phyloP scores from a whole-genome alignment of 1,284 basidiomycete genomes.

The Acaromyces ingoldii region DNA sequence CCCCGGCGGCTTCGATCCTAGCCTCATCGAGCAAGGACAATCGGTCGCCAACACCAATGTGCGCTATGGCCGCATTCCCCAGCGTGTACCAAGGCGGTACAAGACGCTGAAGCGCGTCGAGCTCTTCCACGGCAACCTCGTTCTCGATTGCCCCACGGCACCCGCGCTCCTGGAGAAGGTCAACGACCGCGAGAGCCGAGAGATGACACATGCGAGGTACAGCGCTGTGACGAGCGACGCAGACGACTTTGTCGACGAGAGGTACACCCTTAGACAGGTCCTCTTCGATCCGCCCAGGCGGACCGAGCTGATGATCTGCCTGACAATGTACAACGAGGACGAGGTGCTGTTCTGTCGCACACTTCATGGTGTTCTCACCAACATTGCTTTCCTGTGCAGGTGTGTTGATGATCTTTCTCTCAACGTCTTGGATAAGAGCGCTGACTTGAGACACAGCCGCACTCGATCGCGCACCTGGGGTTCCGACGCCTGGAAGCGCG shows the following conservation, averaged over 20 bases:
- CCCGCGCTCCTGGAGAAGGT: constrained; percentile 30
- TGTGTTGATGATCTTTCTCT: no score
- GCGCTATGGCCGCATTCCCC: constrained; percentile 41
- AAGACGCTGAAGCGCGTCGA: constrained; percentile 46
- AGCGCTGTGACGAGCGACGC: constrained; percentile 35
- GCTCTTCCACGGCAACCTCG: constrained; percentile 47
- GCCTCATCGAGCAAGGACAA: constrained; percentile 28
- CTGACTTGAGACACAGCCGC: no score
- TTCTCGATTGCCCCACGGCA: constrained; percentile 46
- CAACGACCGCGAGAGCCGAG: constrained; percentile 20
- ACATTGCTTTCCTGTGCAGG: constrained; percentile 63
- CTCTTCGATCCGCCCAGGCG: constrained; percentile 43
- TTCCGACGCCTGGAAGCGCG: constrained; percentile 91
- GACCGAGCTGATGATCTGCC: constrained; percentile 47
- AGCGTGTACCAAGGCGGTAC: constrained; percentile 44
- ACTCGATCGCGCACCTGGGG: constrained; percentile 88
- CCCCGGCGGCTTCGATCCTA: constrained; percentile 40
- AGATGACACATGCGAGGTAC: constrained; percentile 34
- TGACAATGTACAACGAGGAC: constrained; percentile 48
- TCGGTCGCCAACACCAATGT: constrained; percentile 23
- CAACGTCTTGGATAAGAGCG: no score
- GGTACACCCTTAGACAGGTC: constrained; percentile 43
- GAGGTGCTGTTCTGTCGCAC: constrained; percentile 40
- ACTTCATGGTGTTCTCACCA: constrained; percentile 49
- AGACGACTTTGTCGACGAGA: constrained; percentile 27